Percentiles rank a stretch among this genome's conserved stretches.
These are phyloP conservation scores for Elymus sibiricus DNA, from an alignment of 176 grass and related monocot genomes.

Conservation along the genomic window DNA sequence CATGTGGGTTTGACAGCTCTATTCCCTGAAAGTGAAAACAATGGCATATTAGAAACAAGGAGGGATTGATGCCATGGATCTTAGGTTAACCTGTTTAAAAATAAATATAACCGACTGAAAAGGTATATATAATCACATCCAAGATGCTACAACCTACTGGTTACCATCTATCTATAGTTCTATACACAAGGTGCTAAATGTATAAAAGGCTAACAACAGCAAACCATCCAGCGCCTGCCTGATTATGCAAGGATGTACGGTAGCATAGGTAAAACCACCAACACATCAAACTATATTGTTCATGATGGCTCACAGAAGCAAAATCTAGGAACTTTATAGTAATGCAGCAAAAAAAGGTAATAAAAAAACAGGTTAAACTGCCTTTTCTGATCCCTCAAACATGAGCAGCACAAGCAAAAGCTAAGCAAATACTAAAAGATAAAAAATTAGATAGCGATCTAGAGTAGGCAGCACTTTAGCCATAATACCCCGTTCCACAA, in stretches of 20 bases:
- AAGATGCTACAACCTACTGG: slow-evolving; percentile 3
- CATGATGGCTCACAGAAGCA: not conserved
- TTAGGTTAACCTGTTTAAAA: not conserved
- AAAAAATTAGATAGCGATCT: not conserved
- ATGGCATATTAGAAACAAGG: not conserved
- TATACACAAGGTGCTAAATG: not conserved
- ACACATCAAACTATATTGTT: not conserved
- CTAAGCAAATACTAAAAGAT: not conserved
- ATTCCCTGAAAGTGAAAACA: slow-evolving; percentile 42
- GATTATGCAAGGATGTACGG: not conserved
- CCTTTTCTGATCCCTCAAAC: not conserved
- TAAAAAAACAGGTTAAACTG: not conserved
- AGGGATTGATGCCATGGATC: not conserved
- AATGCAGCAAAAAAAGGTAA: not conserved
- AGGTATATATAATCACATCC: not conserved
- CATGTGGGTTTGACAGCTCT: slow-evolving; percentile 64
- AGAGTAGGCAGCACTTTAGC: not conserved
- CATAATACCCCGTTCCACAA: not conserved
- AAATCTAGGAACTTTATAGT: not conserved
- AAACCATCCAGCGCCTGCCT: not conserved
- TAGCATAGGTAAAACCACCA: not conserved
- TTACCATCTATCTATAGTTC: not conserved
- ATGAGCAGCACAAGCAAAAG: not conserved
- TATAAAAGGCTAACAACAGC: not conserved
- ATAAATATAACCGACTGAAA: not conserved